Percentiles rank a stretch among this genome's conserved stretches.
Evolutionary conservation across 257 asterid genomes (phyloP).

Genomic region (Anisodus tanguticus): DNA sequence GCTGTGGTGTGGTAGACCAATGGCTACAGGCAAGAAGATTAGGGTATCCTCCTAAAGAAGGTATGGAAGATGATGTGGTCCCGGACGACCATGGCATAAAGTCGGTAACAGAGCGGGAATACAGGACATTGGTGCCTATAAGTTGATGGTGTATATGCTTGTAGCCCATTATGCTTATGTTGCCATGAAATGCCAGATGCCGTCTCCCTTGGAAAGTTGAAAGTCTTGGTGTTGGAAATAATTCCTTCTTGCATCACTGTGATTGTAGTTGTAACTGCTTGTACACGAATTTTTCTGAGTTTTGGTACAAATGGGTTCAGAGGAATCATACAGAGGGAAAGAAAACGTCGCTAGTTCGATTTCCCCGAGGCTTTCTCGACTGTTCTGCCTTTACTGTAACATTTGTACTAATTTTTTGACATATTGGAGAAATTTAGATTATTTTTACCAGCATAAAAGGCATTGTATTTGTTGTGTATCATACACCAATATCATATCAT

Average conservation of each 20-base stretch:
- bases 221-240: slow-evolving; percentile 24
- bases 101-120: slow-evolving; percentile 81
- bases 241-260: slow-evolving; percentile 17
- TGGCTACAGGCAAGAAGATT: slow-evolving; percentile 71
- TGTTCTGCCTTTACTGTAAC: not conserved
- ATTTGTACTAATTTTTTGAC: slow-evolving; percentile 1
- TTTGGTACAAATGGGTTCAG: not conserved
- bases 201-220: not conserved
- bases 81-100: slow-evolving; percentile 73
- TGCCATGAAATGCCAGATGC: slow-evolving; percentile 21
- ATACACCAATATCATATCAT: not conserved
- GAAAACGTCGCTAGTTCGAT: not conserved
- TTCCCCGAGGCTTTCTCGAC: not conserved
- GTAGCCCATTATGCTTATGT: slow-evolving; percentile 12
- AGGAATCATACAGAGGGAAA: slow-evolving; percentile 14
- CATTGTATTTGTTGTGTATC: not conserved
- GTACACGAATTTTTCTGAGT: not conserved
- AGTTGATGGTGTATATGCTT: slow-evolving; percentile 38
- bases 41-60: slow-evolving; percentile 94
- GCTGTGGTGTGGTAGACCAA: slow-evolving; percentile 85
- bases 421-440: slow-evolving; percentile 12
- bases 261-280: slow-evolving; percentile 15
- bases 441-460: not conserved
- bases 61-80: slow-evolving; percentile 67
- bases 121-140: slow-evolving; percentile 63